phyloP scores from a whole-genome alignment of 1,284 basidiomycete species.

The Termitomyces sp. region DNA sequence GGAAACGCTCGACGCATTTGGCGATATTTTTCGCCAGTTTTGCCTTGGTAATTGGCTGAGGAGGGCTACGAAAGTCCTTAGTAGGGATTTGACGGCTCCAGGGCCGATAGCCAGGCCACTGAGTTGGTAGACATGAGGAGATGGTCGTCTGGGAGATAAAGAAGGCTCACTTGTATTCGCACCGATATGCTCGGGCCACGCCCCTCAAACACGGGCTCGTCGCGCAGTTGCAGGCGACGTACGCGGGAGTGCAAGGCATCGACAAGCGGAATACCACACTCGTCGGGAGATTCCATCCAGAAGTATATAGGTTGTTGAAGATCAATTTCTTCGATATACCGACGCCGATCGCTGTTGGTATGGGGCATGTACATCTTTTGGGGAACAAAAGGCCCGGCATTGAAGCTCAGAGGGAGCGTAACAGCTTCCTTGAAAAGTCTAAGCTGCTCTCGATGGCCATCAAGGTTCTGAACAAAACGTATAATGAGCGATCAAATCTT shows the following conservation, averaged over 20 bases:
- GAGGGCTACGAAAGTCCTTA: constrained; percentile 68
- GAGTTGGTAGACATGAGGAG: constrained; percentile 11
- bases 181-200: constrained; percentile 75
- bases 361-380: constrained; percentile 68
- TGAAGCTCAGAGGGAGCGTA: constrained; percentile 28
- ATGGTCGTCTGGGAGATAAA: constrained; percentile 7
- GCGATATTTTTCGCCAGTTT: constrained; percentile 67
- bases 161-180: constrained; percentile 52
- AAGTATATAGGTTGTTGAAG: constrained; percentile 64
- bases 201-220: constrained; percentile 59
- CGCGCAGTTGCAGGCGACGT: constrained; percentile 48
- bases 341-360: constrained; percentile 65
- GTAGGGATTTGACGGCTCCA: constrained; percentile 78
- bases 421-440: constrained; percentile 38
- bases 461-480: constrained; percentile 5
- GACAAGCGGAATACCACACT: constrained; percentile 52
- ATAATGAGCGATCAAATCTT: neutral
- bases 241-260: constrained; percentile 48
- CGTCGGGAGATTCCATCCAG: constrained; percentile 41
- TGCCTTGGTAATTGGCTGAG: constrained; percentile 61
- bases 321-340: constrained; percentile 65
- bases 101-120: constrained; percentile 75
- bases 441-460: constrained; percentile 36
- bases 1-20: constrained; percentile 57
- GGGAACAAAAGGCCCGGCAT: constrained; percentile 48